Base-by-base conservation (phyloP, 2,329 filamentous ascomycete genomes). In the Xylaria sp. region DNA sequence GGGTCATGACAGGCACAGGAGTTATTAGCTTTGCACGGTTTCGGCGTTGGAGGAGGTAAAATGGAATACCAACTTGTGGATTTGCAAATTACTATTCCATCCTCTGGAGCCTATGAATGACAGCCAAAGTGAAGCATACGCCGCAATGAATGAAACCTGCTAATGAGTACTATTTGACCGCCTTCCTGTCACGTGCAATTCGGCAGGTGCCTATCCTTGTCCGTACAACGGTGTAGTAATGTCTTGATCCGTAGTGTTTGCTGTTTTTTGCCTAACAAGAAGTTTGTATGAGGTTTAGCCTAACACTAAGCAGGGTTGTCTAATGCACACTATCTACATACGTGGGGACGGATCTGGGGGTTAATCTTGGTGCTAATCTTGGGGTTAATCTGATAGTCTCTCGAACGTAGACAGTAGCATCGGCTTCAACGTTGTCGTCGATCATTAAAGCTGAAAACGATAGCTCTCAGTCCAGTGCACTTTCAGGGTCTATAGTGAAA, bases 31-130 rank as follows among this genome's bases (percentile, higher is more conserved):
- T 77, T 77, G 76, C 77, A 79, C 76, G 69, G 77, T 77, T 75
- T 75, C 69, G 77, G 77, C 77, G 77, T 79, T 79, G 76, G 76
- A 76, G 73, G 76, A 73, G 77, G 72, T 72, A 78, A 79, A 78
- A 78, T 73, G 76, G 76, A 79, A 79, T 79, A 79, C 77, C 77
- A 79, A 77, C 69, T 73, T 66, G 71, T 77, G 77, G 75, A 78
- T 78, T 78, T 78, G 76, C 75, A 78, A 74, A 68, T 70, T 71
- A 74, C 71, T 72, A 75, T 72, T 76, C 74, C 75, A 73, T 71
- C 68, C 65, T 69, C 69, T 68, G 65, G 64, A 75, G 70, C 71
- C 65, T 71, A 70, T 71, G 67, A 72, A 73, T 72, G 69, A 75
- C 57, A 72, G 70, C 68, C 69, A 75, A 75, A 73, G 75, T 77